phyloP scores from a whole-genome alignment of 225 moss, liverwort and hornwort genomes.

The Bryoerythrophyllum caledonicum region DNA sequence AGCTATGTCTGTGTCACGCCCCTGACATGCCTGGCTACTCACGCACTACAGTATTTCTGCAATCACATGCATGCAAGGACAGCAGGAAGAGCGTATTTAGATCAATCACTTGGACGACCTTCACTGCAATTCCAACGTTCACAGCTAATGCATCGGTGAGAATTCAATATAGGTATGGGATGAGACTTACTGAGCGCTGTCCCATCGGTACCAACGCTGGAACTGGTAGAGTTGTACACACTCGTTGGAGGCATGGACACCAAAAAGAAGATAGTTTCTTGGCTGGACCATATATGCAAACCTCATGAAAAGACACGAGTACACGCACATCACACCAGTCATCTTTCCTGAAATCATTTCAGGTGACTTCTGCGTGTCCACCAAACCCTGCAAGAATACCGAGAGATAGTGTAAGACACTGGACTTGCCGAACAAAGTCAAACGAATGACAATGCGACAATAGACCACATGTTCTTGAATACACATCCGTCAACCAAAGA shows the following conservation, averaged over 20 bases:
- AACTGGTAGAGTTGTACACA: constrained; percentile 88
- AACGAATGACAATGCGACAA: not conserved
- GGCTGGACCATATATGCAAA: constrained; percentile 99
- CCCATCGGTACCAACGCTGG: constrained; percentile 95
- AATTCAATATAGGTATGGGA: constrained; percentile 2
- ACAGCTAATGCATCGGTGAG: constrained; percentile 6
- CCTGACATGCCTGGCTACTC: constrained; percentile 35
- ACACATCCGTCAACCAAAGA: not conserved
- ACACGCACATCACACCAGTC: constrained; percentile 99
- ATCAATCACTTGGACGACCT: constrained; percentile 17
- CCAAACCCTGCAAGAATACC: constrained; percentile 70
- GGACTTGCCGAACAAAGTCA: not conserved
- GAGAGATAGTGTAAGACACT: constrained; percentile 18
- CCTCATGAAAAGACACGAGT: constrained; percentile 95
- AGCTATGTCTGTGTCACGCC: constrained; percentile 20
- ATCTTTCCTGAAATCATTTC: constrained; percentile 96
- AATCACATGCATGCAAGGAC: constrained; percentile 37
- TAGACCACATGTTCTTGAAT: not conserved
- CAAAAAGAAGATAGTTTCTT: constrained; percentile 86
- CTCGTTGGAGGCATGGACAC: constrained; percentile 85
- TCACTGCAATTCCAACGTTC: constrained; percentile 22
- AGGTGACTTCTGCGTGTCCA: constrained; percentile 94
- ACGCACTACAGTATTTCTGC: constrained; percentile 40
- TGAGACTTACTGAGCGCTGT: constrained; percentile 65
- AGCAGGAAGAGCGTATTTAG: constrained; percentile 18